Conservation (phyloP, 208 protist species). For the Trypanosoma caninum region DNA sequence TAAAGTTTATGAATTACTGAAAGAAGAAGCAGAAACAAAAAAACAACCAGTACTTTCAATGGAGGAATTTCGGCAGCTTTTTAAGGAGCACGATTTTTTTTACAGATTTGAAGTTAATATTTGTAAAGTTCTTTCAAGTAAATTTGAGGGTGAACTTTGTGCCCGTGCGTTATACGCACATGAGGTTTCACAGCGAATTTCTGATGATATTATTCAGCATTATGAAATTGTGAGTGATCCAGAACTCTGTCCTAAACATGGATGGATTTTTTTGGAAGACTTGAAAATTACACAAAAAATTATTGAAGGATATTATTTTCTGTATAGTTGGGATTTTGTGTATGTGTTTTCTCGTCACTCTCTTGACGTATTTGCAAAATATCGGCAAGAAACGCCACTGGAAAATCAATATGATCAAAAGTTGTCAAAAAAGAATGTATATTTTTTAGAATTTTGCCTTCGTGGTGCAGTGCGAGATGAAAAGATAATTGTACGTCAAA, state of each 20-base stretch:
- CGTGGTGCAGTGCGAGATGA: constrained; percentile 35
- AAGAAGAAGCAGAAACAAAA: not conserved
- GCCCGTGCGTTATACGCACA: constrained; percentile 40
- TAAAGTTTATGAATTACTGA: constrained; percentile 28
- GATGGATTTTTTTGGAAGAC: constrained; percentile 24
- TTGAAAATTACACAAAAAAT: not conserved
- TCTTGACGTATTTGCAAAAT: constrained; percentile 30
- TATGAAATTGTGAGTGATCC: not conserved
- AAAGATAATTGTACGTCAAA: constrained; percentile 19
- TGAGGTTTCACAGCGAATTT: constrained; percentile 1
- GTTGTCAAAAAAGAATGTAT: constrained; percentile 16
- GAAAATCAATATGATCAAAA: constrained; percentile 51
- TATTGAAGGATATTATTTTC: not conserved
- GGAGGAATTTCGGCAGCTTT: constrained; percentile 24
- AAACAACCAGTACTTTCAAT: constrained; percentile 16
- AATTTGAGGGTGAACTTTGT: constrained; percentile 35
- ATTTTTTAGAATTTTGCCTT: constrained; percentile 44
- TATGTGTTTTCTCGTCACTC: constrained; percentile 24
- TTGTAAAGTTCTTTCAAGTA: constrained; percentile 21
- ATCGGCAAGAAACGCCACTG: constrained; percentile 25
- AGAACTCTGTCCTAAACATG: constrained; percentile 23
- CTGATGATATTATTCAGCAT: constrained; percentile 15
- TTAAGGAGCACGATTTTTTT: constrained; percentile 46
- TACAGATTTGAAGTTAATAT: constrained; percentile 42
- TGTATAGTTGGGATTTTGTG: constrained; percentile 35